Base-by-base conservation (phyloP, 139 green algal genomes). In the Gonium pectorale region DNA sequence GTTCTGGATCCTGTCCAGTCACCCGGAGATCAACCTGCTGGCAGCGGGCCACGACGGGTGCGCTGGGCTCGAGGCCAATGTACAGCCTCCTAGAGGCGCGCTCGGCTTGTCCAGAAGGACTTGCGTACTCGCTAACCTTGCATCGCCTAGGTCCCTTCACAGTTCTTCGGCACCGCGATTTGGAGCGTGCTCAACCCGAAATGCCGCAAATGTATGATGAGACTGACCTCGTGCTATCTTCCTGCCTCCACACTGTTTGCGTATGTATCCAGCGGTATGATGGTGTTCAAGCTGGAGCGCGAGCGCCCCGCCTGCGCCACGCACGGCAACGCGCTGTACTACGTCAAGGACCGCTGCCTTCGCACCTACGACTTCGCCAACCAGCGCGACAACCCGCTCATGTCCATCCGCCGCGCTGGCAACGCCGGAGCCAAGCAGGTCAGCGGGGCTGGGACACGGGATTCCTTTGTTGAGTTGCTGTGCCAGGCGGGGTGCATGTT, bases 271-370 rank as follows among this genome's bases (percentile, higher is more conserved):
- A 98, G 94, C 74, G 97, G 97, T 78, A 99, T 99, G 97, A 98
- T 99, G 51, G 98, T 99, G 49, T 99, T 99, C 93, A 99, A 99
- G 94, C 92, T 99, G 80, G 98, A 99, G 94, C 92, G 98, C 31
- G 98, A 99, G 91, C 90, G 98, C 6, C 98, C 97, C 7, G 96
- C 98, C 0, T 98, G 97, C 89, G 92, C 94, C 44, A 90, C 88
- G 9, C 93, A 99, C 87, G 91, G 91, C 38, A 88, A 86, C 81
- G 94, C 78, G 27, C 90, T 99, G 80, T 99, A 98, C 92, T 99
- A 99, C 86, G 93, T 99, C 77, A 99, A 99, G 93, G 97, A 99
- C 81, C 94, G 98, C 66, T 98, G 98, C 91, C 90, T 99, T 86
- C 95, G 98, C 70, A 93, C 86, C 17, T 99, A 96, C 81, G 98